phyloP scores from a whole-genome alignment of 1,284 basidiomycete genomes.

The Lignosus rhinocerotis region DNA sequence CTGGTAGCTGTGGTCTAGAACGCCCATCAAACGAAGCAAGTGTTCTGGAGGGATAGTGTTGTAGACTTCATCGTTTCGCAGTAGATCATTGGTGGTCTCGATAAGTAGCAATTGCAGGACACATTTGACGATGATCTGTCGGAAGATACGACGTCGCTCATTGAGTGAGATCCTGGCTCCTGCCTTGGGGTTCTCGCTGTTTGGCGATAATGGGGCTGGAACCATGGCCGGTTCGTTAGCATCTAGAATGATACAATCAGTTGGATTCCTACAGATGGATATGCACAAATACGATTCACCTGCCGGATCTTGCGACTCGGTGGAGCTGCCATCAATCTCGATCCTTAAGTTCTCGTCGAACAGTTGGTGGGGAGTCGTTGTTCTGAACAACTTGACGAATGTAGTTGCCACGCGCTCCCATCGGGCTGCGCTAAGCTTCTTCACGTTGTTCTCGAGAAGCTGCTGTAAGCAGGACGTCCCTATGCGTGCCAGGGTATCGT shows the following conservation, averaged over 20 bases:
- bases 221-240: constrained; percentile 68
- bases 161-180: constrained; percentile 54
- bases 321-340: constrained; percentile 68
- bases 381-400: constrained; percentile 94
- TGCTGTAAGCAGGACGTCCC: constrained; percentile 98
- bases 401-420: constrained; percentile 95
- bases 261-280: constrained; percentile 9
- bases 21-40: constrained; percentile 89
- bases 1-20: constrained; percentile 95
- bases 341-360: constrained; percentile 88
- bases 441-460: constrained; percentile 91
- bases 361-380: constrained; percentile 96
- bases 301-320: constrained; percentile 56
- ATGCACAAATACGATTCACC: constrained; percentile 37
- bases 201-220: constrained; percentile 78
- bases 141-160: constrained; percentile 90
- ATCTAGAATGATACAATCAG: constrained; percentile 41
- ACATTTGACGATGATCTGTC: constrained; percentile 99
- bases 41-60: constrained; percentile 93
- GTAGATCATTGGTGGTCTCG: constrained; percentile 95
- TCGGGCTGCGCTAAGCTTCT: constrained; percentile 79
- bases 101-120: constrained; percentile 96
- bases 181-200: constrained; percentile 49
- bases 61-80: constrained; percentile 93
- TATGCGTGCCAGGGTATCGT: constrained; percentile 96